Evolutionary conservation across 768 basidiomycete species (phyloP).

Genomic region (Termitomyces heimii): DNA sequence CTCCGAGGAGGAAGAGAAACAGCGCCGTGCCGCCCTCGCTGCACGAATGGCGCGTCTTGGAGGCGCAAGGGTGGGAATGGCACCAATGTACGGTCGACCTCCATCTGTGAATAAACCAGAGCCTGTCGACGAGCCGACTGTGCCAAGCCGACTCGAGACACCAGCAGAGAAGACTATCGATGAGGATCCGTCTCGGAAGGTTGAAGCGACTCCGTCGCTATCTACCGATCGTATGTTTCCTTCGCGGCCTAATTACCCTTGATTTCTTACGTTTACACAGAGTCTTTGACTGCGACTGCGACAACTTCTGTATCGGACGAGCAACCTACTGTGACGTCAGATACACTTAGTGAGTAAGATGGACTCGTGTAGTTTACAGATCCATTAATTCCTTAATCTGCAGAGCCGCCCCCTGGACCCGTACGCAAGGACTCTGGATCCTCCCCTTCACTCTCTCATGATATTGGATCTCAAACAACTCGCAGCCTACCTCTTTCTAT

Average conservation of each 20-base stretch:
- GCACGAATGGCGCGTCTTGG: conserved; percentile 92
- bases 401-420: conserved; percentile 11
- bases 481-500: conserved; percentile 46
- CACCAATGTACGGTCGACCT: conserved; percentile 57
- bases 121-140: conserved; percentile 20
- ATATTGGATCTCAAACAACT: conserved; percentile 23
- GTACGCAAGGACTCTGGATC: conserved; percentile 20
- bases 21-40: conserved; percentile 81
- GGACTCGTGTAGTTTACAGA: not conserved
- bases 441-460: conserved; percentile 19
- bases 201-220: not conserved
- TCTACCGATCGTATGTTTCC: conserved; percentile 6
- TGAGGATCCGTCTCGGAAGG: conserved; percentile 5
- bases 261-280: conserved; percentile 3
- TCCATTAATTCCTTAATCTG: not conserved
- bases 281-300: not conserved
- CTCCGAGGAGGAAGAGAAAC: conserved; percentile 67
- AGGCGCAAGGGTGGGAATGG: conserved; percentile 79
- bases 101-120: conserved; percentile 29
- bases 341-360: conserved; percentile 5
- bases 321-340: not conserved
- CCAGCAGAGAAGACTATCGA: conserved; percentile 1
- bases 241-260: not conserved
- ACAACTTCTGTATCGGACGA: conserved; percentile 7
- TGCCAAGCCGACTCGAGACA: conserved; percentile 4